phyloP scores from a whole-genome alignment of 2,329 filamentous ascomycete species.

The Fusarium newnesense region DNA sequence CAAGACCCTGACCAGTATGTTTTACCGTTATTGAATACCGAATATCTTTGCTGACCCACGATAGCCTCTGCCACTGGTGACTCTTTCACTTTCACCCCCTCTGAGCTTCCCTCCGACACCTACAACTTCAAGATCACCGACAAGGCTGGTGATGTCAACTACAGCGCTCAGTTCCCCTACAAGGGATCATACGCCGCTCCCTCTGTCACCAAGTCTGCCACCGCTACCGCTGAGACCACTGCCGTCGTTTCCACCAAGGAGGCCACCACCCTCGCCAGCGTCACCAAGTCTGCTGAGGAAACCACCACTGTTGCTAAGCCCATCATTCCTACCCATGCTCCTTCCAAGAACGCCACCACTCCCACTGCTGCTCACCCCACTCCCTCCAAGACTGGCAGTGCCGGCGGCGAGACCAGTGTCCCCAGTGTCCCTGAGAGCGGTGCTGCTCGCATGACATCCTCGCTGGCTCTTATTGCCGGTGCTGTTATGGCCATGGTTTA shows the following conservation, averaged over 20 bases:
- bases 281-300: constrained; percentile 29
- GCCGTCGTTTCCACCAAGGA: constrained; percentile 25
- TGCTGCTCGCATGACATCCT: constrained; percentile 47
- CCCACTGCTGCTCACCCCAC: constrained; percentile 9
- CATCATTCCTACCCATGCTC: constrained; percentile 29
- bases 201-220: constrained; percentile 21
- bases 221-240: constrained; percentile 18
- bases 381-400: constrained; percentile 25
- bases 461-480: constrained; percentile 48
- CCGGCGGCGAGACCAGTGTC: constrained; percentile 12
- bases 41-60: not conserved
- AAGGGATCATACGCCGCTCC: constrained; percentile 37
- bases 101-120: constrained; percentile 42
- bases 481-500: constrained; percentile 49
- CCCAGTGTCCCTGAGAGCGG: constrained; percentile 45
- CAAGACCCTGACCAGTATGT: constrained; percentile 48
- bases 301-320: constrained; percentile 21
- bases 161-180: constrained; percentile 47
- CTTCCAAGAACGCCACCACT: constrained; percentile 24
- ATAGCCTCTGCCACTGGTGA: constrained; percentile 31
- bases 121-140: constrained; percentile 52
- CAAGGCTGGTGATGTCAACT: constrained; percentile 45
- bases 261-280: constrained; percentile 32
- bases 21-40: not conserved
- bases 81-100: constrained; percentile 46